A percentile compares a stretch with the other conserved stretches of the same genome.
Evolutionary conservation across 202 grass and related monocot species (phyloP).

Genomic region (Zoysia matrella): DNA sequence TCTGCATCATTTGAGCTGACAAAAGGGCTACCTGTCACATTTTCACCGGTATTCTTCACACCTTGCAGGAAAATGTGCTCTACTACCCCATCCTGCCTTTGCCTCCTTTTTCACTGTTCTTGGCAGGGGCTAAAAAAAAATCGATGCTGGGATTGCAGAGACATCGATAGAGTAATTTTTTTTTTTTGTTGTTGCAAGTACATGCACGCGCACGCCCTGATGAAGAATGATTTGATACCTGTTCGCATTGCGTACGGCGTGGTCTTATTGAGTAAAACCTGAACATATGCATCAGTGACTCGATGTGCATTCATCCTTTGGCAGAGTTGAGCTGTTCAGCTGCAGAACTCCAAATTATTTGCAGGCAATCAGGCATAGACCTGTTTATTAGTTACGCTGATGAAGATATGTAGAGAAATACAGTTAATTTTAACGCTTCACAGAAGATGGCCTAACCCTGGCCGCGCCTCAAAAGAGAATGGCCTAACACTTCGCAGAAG

Average conservation of each 20-base stretch:
- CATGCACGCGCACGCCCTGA: conserved; percentile 37
- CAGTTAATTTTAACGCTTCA: conserved; percentile 26
- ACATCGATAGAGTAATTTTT: conserved; percentile 26
- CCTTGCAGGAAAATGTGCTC: conserved; percentile 48
- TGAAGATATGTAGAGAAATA: background rate
- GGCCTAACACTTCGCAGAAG: conserved; percentile 6
- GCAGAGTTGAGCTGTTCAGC: background rate
- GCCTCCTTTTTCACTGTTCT: conserved; percentile 39
- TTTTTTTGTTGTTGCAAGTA: conserved; percentile 20
- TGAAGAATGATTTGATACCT: conserved; percentile 43
- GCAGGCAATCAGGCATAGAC: background rate
- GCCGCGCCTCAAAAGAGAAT: no score
- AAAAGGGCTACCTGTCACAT: no score
- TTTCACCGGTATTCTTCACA: conserved; percentile 45
- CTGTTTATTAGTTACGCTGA: background rate
- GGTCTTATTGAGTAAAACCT: conserved; percentile 50
- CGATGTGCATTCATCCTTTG: background rate
- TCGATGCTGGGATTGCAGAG: conserved; percentile 33
- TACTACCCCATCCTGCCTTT: background rate
- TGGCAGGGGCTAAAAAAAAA: conserved; percentile 18
- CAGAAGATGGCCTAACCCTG: background rate
- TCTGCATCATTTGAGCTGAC: no score
- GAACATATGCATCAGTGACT: conserved; percentile 38
- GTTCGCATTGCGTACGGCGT: background rate
- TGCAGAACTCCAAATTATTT: conserved; percentile 19